Conservation (phyloP, 108 stramenopile genomes). For the Cyclostephanos tholiformis region DNA sequence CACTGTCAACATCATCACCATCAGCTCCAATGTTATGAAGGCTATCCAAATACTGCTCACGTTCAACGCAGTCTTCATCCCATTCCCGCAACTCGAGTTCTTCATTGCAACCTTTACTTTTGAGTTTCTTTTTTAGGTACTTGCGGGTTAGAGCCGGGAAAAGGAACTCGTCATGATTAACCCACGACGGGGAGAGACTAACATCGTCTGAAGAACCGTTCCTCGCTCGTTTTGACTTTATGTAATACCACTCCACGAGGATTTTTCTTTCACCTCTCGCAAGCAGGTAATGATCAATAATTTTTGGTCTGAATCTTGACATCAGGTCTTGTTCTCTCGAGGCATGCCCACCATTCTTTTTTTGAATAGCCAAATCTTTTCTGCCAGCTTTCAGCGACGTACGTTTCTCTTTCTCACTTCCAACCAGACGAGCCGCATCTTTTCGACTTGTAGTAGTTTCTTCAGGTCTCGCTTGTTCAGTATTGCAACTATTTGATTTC, state of each 20-base stretch:
- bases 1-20: constrained; percentile 5
- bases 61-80: constrained; percentile 7
- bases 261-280: constrained; percentile 3
- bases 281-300: constrained; percentile 33
- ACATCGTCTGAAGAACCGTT: not conserved
- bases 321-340: constrained; percentile 21
- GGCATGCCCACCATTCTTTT: not conserved
- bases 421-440: not conserved
- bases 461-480: not conserved
- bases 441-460: not conserved
- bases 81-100: not conserved
- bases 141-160: constrained; percentile 22
- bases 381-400: constrained; percentile 1
- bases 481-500: not conserved
- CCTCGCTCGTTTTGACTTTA: not conserved
- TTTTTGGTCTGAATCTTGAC: constrained; percentile 27
- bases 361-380: not conserved
- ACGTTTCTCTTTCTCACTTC: constrained; percentile 9
- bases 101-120: not conserved
- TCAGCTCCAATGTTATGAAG: not conserved
- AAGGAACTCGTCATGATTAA: constrained; percentile 26
- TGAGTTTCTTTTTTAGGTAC: constrained; percentile 6
- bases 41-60: not conserved
- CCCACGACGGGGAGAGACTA: constrained; percentile 17
- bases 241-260: constrained; percentile 27